A percentile compares a stretch with the other conserved stretches of the same genome.
phyloP scores from a whole-genome alignment of 345 rosid species.

The Rhodomyrtus tomentosa region DNA sequence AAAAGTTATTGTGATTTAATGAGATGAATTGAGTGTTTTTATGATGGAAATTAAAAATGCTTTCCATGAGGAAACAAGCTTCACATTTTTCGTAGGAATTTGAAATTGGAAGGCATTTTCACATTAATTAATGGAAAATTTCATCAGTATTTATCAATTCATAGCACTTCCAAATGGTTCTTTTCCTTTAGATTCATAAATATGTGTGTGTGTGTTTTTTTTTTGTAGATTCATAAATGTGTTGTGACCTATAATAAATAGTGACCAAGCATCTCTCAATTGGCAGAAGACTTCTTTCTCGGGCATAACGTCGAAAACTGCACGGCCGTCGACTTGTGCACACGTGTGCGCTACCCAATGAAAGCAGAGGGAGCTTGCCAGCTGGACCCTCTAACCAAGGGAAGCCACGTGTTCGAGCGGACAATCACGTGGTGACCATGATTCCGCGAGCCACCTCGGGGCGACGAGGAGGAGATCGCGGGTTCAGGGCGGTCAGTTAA shows the following conservation, averaged over 20 bases:
- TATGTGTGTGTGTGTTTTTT: too few species aligned
- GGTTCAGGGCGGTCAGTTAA: not conserved
- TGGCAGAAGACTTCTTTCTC: not conserved
- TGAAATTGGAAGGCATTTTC: not conserved
- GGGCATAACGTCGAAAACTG: not conserved
- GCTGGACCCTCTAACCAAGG: not conserved
- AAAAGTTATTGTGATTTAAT: fast-evolving
- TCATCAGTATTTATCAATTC: not conserved
- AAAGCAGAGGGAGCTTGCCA: too few species aligned
- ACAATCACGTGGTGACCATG: not conserved
- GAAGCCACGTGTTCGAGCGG: not conserved
- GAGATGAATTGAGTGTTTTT: not conserved
- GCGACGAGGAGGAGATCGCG: not conserved
- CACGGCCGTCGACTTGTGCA: not conserved
- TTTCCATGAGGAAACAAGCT: not conserved
- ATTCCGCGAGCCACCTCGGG: not conserved
- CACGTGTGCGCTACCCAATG: not conserved
- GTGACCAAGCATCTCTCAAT: not conserved
- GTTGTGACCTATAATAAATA: not conserved
- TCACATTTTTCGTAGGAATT: not conserved
- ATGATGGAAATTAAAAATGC: not conserved
- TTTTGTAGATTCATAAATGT: not conserved
- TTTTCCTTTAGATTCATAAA: not conserved
- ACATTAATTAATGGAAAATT: not conserved
- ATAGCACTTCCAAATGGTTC: not conserved